Base-by-base conservation (phyloP, 2,329 filamentous ascomycete genomes). In the Aureobasidium zeae region DNA sequence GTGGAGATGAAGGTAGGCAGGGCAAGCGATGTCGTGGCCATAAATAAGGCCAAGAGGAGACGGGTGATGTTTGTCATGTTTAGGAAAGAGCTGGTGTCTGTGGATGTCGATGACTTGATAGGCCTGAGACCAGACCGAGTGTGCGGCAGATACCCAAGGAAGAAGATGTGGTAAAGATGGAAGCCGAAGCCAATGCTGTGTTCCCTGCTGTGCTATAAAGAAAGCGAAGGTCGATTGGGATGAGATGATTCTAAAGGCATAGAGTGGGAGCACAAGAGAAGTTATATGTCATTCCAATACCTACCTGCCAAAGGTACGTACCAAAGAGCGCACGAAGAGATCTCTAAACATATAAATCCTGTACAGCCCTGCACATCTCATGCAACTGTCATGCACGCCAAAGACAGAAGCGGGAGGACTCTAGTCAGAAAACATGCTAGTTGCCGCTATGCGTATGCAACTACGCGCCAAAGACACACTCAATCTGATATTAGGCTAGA, bases 381-480 rank as follows among this genome's bases (percentile, higher is more conserved):
- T 41, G 37, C 37, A 41, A 8, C n/a, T 41, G 37, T 30, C 37
- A 41, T 41, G 37, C 37, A 41, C 31, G 37, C 24, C 37, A 41
- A 41, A 41, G 28, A 41, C 28, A 28, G 28, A 16, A 25, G 13
- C n/a, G 20, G 19, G 5, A 17, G 13, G 36, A 25, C 2, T n/a
- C n/a, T n/a, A n/a, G n/a, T n/a, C n/a, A n/a, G 9, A n/a, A 26
- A 21, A 13, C 12, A 16, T 41, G 37, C 37, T 26, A 41, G 28
- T 26, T 28, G 37, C 37, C 37, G 37, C 28, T 28, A 32, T 41
- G 37, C 37, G n/a, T n/a, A 41, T 41, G 12, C 10, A 21, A 22
- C 37, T 19, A 32, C 28, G 28, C 37, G 37, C 17, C 37, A 41
- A 32, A n/a, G 5, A n/a, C n/a, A n/a, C n/a, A 41, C 28, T 5